Evolutionary conservation across 2,329 filamentous ascomycete genomes (phyloP).

Genomic region (Alternaria arborescens): DNA sequence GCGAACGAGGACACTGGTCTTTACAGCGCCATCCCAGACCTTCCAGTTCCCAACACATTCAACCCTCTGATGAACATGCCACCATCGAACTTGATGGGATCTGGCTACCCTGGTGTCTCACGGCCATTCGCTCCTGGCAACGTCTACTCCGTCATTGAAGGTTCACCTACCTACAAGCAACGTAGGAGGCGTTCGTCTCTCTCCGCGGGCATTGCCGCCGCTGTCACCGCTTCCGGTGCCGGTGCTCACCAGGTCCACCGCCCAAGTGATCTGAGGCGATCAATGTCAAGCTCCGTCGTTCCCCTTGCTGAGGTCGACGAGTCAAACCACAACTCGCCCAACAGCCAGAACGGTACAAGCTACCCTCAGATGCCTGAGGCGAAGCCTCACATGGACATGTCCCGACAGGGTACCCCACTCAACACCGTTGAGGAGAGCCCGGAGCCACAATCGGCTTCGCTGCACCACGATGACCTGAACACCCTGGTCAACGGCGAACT

Average conservation of each 20-base stretch:
- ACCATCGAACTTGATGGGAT: constrained; percentile 80
- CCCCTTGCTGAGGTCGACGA: constrained; percentile 83
- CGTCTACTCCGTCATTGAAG: constrained; percentile 95
- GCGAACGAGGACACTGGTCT: constrained; percentile 97
- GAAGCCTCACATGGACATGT: constrained; percentile 78
- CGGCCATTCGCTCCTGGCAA: constrained; percentile 76
- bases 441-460: constrained; percentile 72
- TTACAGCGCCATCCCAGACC: constrained; percentile 93
- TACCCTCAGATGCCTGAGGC: constrained; percentile 73
- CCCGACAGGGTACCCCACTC: constrained; percentile 88
- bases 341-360: constrained; percentile 69
- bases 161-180: constrained; percentile 98
- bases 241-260: constrained; percentile 71
- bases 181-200: constrained; percentile 92
- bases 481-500: constrained; percentile 50
- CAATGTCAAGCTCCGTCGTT: constrained; percentile 86
- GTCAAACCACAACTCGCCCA: constrained; percentile 78
- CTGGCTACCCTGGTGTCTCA: constrained; percentile 77
- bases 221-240: constrained; percentile 65
- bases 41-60: constrained; percentile 77
- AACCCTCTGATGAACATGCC: constrained; percentile 92
- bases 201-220: constrained; percentile 78
- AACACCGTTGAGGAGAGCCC: constrained; percentile 85
- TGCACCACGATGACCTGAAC: constrained; percentile 75
- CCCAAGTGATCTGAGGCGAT: constrained; percentile 89